Percentiles rank a stretch among this genome's conserved stretches.
Conservation (phyloP, 2,329 filamentous ascomycete genomes). For the Neocucurbitaria cava region DNA sequence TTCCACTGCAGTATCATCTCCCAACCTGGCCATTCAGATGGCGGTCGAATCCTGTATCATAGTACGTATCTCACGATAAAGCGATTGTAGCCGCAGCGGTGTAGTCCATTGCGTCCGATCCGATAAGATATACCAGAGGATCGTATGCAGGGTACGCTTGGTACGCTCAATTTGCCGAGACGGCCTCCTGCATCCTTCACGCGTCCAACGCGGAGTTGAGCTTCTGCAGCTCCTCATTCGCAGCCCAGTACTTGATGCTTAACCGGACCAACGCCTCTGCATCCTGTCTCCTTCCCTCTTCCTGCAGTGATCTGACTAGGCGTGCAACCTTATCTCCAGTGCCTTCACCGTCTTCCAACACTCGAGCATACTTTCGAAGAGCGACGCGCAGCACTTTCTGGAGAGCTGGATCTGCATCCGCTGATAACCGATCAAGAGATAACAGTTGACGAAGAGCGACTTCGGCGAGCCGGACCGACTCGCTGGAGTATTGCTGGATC, state of each 20-base stretch:
- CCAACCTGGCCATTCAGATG: conserved; percentile 16
- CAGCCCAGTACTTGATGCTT: conserved; percentile 37
- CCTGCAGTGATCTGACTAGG: conserved; percentile 29
- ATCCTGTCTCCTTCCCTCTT: conserved; percentile 37
- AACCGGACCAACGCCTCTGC: conserved; percentile 33
- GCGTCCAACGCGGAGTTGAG: conserved; percentile 29
- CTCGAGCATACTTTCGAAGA: conserved; percentile 46
- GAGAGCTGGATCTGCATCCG: conserved; percentile 61
- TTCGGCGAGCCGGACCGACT: conserved; percentile 50
- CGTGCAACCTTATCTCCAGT: conserved; percentile 34
- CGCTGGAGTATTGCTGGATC: conserved; percentile 46
- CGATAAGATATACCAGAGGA: conserved; percentile 20
- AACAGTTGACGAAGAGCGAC: conserved; percentile 59
- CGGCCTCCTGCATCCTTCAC: conserved; percentile 18
- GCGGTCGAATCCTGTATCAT: conserved; percentile 21
- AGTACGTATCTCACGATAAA: conserved; percentile 18
- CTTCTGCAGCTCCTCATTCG: conserved; percentile 37
- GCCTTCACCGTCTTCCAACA: conserved; percentile 30
- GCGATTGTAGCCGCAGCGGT: conserved; percentile 26
- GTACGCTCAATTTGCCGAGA: conserved; percentile 19
- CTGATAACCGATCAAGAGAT: conserved; percentile 50
- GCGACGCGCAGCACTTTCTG: conserved; percentile 58
- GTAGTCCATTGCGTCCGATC: conserved; percentile 21
- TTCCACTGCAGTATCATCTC: conserved; percentile 9
- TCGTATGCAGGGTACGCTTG: conserved; percentile 27